Conservation (phyloP, 257 asterid species). For the Primulina tabacum region DNA sequence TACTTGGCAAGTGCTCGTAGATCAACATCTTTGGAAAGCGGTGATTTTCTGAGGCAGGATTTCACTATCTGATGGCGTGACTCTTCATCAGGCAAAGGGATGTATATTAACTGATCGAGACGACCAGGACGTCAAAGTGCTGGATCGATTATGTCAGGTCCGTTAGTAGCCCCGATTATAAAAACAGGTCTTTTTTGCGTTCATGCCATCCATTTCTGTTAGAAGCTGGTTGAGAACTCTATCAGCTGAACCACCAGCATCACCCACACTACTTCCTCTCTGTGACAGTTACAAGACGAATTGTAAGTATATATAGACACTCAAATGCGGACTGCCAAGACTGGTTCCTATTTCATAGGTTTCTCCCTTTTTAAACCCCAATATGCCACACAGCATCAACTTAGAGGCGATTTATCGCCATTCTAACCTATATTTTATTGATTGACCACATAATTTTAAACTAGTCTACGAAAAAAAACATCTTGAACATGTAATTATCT, state of each 20-base stretch:
- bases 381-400: not conserved
- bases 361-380: not conserved
- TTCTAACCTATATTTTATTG: not conserved
- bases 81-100: constrained; percentile 64
- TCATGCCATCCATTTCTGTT: constrained; percentile 71
- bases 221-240: constrained; percentile 62
- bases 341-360: not conserved
- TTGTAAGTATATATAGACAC: not conserved
- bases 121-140: constrained; percentile 70
- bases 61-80: constrained; percentile 60
- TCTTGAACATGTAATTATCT: not conserved
- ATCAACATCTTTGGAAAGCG: constrained; percentile 49
- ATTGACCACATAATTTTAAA: not conserved
- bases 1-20: constrained; percentile 55
- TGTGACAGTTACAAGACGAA: constrained; percentile 24
- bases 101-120: constrained; percentile 60
- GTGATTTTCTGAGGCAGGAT: constrained; percentile 62
- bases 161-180: constrained; percentile 63
- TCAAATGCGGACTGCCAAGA: not conserved
- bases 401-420: not conserved
- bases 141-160: constrained; percentile 61
- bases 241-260: constrained; percentile 67
- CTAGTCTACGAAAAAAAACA: no score
- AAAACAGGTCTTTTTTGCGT: constrained; percentile 62
- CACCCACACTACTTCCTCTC: constrained; percentile 65